Evolutionary conservation across 2,329 filamentous ascomycete species (phyloP), one percentile per base, ranked within the genome.

Genomic region (Hirsutella thompsonii): DNA sequence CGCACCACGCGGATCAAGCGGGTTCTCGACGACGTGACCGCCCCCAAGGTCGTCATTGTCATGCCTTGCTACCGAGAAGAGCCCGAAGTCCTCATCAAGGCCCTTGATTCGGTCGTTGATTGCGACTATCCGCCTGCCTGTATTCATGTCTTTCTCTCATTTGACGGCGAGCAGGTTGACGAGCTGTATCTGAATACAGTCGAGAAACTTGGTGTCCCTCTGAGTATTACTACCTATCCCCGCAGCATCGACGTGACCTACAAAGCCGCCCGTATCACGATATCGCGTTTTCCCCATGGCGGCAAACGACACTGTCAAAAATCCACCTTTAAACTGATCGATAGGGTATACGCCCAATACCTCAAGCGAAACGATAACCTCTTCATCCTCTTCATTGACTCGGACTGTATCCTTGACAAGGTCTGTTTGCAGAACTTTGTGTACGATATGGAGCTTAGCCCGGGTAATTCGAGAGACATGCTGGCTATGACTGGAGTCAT

Each of bases 51-150:
- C 14, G 87, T 95, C 47, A 83, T 96, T 45, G 82, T 96, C 44
- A 95, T 96, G 88, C 92, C 90, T 4, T 93, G 89, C 55, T 96
- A 94, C 66, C 87, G 92, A 55, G 92, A 96, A 56, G 79, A 88
- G 23, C 85, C 87, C 0, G 82, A 85, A 1, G 73, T 94, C 11
- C 71, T 96, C 37, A 70, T 95, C 42, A 83, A 83, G 37, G 92
- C 90, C 4, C 73, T 95, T 51, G 81, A 95, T 62, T 95, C 90
- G 0, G 81, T 96, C 28, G 87, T 94, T 39, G 83, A 90, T 52
- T 93, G 87, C 61, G 90, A 95, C 52, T 96, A 96, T 49, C 90
- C 92, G 1, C 76, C 87, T 5, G 82, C 84, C 2, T 95, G 90
- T 59, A 82, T 95, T 43, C 92, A 96, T 58, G 81, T 95, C 23